These are phyloP conservation scores for Backusella macrospora DNA, from an alignment of 192 early-diverging fungal genomes.

Conservation along the genomic window DNA sequence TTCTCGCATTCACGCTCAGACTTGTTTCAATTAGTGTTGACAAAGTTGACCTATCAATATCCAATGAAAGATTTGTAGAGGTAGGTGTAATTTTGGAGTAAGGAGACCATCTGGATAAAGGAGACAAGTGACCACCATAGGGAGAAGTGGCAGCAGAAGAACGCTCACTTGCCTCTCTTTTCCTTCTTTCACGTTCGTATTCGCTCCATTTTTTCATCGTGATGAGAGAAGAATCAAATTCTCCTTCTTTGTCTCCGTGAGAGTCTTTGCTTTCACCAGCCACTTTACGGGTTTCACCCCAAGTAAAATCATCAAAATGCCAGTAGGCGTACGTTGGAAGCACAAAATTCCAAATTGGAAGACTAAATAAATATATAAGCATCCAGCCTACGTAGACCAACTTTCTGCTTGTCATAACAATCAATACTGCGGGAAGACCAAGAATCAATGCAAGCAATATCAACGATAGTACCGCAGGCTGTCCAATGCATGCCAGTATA, in stretches of 20 bases:
- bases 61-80: slow-evolving; percentile 12
- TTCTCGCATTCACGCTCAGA: neutral
- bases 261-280: slow-evolving; percentile 57
- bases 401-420: slow-evolving; percentile 85
- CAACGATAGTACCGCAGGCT: slow-evolving; percentile 62
- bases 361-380: slow-evolving; percentile 47
- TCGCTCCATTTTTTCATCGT: slow-evolving; percentile 78
- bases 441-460: slow-evolving; percentile 79
- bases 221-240: slow-evolving; percentile 77
- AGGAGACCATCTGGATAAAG: slow-evolving; percentile 18
- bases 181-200: slow-evolving; percentile 42
- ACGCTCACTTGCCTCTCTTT: neutral
- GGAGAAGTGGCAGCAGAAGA: neutral
- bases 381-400: slow-evolving; percentile 86
- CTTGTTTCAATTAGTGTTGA: slow-evolving; percentile 14
- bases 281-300: slow-evolving; percentile 80
- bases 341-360: slow-evolving; percentile 83
- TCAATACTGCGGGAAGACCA: slow-evolving; percentile 88
- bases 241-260: slow-evolving; percentile 70
- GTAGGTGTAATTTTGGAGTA: neutral
- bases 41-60: slow-evolving; percentile 9
- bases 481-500: slow-evolving; percentile 69
- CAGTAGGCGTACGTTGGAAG: slow-evolving; percentile 81
- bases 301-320: slow-evolving; percentile 90
- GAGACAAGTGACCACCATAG: slow-evolving; percentile 1